These are phyloP conservation scores for Aspergillus funiculosus DNA, from an alignment of 495 filamentous ascomycete genomes.

Conservation along the genomic window DNA sequence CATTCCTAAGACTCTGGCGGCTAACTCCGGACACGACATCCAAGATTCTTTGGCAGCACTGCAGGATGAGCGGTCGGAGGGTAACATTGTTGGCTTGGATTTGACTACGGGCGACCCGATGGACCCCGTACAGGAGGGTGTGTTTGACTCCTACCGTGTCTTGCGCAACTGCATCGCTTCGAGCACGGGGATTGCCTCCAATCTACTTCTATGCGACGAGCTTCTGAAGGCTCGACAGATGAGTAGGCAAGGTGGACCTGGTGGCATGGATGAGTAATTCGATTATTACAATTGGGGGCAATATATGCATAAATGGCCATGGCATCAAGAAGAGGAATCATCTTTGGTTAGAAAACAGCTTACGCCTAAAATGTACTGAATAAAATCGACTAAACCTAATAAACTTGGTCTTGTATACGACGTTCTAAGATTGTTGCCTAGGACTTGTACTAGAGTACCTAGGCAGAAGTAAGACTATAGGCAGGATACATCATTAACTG, in stretches of 20 bases:
- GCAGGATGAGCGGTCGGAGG: conserved; percentile 78
- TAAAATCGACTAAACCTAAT: neutral
- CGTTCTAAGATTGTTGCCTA: neutral
- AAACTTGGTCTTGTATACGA: neutral
- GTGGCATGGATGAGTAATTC: conserved; percentile 43
- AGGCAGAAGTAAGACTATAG: neutral
- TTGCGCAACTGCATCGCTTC: conserved; percentile 89
- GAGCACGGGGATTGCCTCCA: conserved; percentile 89
- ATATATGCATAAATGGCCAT: conserved; percentile 9
- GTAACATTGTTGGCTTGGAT: conserved; percentile 81
- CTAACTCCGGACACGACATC: conserved; percentile 93
- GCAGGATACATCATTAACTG: neutral
- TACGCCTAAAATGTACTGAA: conserved; percentile 3
- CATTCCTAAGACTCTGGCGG: conserved; percentile 95
- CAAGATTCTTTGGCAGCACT: conserved; percentile 84
- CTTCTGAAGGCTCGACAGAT: conserved; percentile 96
- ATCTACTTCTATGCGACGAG: conserved; percentile 94
- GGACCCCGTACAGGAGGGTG: conserved; percentile 89
- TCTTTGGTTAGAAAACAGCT: neutral
- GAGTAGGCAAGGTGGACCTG: conserved; percentile 48
- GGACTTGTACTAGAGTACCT: neutral
- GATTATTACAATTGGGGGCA: conserved; percentile 17
- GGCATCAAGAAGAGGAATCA: neutral
- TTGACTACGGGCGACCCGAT: conserved; percentile 82
- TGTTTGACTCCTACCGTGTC: conserved; percentile 95